Percentiles rank a stretch among this genome's conserved stretches.
These are phyloP conservation scores for Phaeosphaeria sp. DNA, from an alignment of 2,329 filamentous ascomycete species.

Conservation along the genomic window DNA sequence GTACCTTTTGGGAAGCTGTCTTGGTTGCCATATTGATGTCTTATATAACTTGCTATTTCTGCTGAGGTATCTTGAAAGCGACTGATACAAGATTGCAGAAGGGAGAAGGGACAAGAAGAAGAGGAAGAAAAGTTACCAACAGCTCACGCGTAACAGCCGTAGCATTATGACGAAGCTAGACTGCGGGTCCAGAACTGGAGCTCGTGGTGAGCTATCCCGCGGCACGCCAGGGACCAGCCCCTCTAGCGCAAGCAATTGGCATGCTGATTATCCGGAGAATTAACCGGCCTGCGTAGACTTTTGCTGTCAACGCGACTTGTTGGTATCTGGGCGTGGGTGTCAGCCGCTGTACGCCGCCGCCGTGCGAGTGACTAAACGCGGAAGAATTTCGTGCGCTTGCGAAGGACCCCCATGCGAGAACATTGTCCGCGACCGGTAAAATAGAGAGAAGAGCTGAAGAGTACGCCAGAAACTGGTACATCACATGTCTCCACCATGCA, in stretches of 20 bases:
- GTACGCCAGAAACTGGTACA: not conserved
- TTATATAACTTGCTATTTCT: slow-evolving; percentile 2
- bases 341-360: slow-evolving; percentile 28
- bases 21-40: slow-evolving; percentile 35
- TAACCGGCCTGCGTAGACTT: slow-evolving; percentile 37
- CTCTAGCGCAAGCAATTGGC: slow-evolving; percentile 20
- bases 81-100: slow-evolving; percentile 6
- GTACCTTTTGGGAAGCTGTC: slow-evolving; percentile 41
- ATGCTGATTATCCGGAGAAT: slow-evolving; percentile 40
- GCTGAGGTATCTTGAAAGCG: not conserved
- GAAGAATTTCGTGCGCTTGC: not conserved
- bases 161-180: slow-evolving; percentile 34
- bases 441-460: not conserved
- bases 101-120: slow-evolving; percentile 7
- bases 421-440: slow-evolving; percentile 3
- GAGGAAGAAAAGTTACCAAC: slow-evolving; percentile 13
- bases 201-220: slow-evolving; percentile 37
- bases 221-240: slow-evolving; percentile 22
- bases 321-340: slow-evolving; percentile 25
- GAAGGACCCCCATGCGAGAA: not conserved
- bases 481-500: not conserved
- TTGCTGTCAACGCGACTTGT: slow-evolving; percentile 21
- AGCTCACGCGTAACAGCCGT: slow-evolving; percentile 21
- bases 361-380: slow-evolving; percentile 19
- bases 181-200: slow-evolving; percentile 32